phyloP scores from a whole-genome alignment of 2,329 filamentous ascomycete species.

The Fusarium sp. region DNA sequence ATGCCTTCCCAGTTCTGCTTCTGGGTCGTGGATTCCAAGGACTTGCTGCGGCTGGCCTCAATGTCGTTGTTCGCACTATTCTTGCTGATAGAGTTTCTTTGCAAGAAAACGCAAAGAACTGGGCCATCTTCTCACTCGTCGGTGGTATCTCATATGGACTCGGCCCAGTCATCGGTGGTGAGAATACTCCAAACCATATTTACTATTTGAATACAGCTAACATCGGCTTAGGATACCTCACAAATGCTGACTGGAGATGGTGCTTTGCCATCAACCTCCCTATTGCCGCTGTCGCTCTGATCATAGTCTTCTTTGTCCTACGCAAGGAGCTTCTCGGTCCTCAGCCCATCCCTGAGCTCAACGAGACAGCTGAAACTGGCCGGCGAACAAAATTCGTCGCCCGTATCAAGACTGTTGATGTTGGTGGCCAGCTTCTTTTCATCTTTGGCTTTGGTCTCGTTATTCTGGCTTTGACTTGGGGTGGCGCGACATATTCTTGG shows the following conservation, averaged over 20 bases:
- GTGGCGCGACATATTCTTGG: conserved; percentile 62
- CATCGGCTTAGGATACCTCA: conserved; percentile 53
- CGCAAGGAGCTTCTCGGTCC: conserved; percentile 66
- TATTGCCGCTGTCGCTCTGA: conserved; percentile 58
- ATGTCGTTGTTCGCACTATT: conserved; percentile 68
- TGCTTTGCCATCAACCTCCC: conserved; percentile 72
- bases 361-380: conserved; percentile 48
- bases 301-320: conserved; percentile 64
- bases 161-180: conserved; percentile 68
- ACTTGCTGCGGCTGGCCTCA: conserved; percentile 66
- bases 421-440: conserved; percentile 64
- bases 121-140: conserved; percentile 67
- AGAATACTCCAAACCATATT: not conserved
- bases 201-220: not conserved
- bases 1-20: conserved; percentile 65
- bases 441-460: conserved; percentile 62
- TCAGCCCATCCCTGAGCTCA: conserved; percentile 56
- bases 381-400: conserved; percentile 48
- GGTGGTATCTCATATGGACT: conserved; percentile 66
- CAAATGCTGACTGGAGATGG: conserved; percentile 68
- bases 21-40: conserved; percentile 71
- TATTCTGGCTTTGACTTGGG: conserved; percentile 65
- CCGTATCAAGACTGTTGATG: conserved; percentile 63
- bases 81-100: conserved; percentile 70
- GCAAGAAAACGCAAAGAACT: conserved; percentile 68